These are phyloP conservation scores for Chlamydomonas incerta DNA, from an alignment of 139 green algal species.

Conservation along the genomic window DNA sequence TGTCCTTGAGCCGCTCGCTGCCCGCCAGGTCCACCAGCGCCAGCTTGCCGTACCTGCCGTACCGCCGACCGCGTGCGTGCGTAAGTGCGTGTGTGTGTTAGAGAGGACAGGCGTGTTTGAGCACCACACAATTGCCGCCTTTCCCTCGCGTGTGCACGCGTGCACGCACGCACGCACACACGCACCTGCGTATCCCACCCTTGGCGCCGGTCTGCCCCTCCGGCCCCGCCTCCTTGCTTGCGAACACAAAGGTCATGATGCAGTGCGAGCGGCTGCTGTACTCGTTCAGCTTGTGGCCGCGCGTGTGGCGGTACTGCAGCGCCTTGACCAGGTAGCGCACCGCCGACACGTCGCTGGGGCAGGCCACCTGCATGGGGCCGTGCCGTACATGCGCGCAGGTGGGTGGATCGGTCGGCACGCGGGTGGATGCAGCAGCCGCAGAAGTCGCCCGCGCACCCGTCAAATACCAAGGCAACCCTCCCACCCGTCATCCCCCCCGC, in stretches of 20 bases:
- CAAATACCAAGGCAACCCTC: not conserved
- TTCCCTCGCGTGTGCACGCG: no score
- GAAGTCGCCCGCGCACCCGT: not conserved
- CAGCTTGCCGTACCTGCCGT: conserved; percentile 70
- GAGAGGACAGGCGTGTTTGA: no score
- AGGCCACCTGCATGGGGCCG: conserved; percentile 60
- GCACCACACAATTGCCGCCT: no score
- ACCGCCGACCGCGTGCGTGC: not conserved
- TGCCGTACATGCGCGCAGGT: no score
- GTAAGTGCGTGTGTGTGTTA: not conserved
- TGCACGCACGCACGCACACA: not conserved
- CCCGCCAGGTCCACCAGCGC: conserved; percentile 77
- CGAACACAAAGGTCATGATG: conserved; percentile 77
- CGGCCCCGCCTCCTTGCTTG: conserved; percentile 42
- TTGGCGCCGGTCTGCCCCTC: conserved; percentile 25
- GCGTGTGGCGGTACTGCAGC: conserved; percentile 64
- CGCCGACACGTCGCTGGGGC: conserved; percentile 40
- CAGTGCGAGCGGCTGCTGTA: conserved; percentile 75
- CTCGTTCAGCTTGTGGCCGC: conserved; percentile 73
- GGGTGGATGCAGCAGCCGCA: no score
- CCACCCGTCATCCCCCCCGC: no score
- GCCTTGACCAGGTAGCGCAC: conserved; percentile 56
- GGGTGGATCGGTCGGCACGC: no score
- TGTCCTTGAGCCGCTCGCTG: conserved; percentile 76
- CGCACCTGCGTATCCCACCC: conserved; percentile 55